A percentile compares a stretch with the other conserved stretches of the same genome.
Conservation (phyloP, 305 asterid species). For the Rubia balearica region DNA sequence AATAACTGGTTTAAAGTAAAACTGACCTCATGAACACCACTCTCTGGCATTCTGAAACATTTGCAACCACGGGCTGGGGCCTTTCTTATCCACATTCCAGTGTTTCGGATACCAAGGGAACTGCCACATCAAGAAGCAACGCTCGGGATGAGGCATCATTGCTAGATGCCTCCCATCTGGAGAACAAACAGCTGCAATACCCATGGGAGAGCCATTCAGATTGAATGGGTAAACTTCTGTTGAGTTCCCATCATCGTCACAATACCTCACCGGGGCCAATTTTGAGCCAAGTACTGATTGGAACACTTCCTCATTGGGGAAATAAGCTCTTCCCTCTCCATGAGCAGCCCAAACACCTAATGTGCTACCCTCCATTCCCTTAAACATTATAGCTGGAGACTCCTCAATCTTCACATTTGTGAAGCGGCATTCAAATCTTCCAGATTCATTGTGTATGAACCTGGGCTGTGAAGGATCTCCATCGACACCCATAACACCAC, state of each 20-base stretch:
- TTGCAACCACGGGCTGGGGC: constrained; percentile 88
- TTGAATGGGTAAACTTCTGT: constrained; percentile 82
- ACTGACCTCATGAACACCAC: constrained; percentile 78
- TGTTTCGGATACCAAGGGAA: constrained; percentile 81
- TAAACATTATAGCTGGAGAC: constrained; percentile 74
- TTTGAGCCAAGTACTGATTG: constrained; percentile 37
- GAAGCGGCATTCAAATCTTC: constrained; percentile 87
- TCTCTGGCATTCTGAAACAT: constrained; percentile 95
- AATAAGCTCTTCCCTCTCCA: constrained; percentile 91
- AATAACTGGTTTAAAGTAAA: neutral
- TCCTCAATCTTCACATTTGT: constrained; percentile 68
- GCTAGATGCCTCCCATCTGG: constrained; percentile 94
- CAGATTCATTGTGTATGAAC: constrained; percentile 78
- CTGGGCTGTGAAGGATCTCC: constrained; percentile 92
- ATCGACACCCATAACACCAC: constrained; percentile 54
- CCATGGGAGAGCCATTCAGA: constrained; percentile 80
- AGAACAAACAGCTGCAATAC: constrained; percentile 87
- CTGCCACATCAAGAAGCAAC: constrained; percentile 97
- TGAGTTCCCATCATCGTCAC: constrained; percentile 65
- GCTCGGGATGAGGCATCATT: constrained; percentile 92
- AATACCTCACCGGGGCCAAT: constrained; percentile 71
- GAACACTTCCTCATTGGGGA: constrained; percentile 50
- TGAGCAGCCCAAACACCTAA: constrained; percentile 96
- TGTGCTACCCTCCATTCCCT: constrained; percentile 88
- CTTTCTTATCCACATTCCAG: constrained; percentile 72